phyloP scores from a whole-genome alignment of 805 yeast genomes.

The Saturnispora sanitii region DNA sequence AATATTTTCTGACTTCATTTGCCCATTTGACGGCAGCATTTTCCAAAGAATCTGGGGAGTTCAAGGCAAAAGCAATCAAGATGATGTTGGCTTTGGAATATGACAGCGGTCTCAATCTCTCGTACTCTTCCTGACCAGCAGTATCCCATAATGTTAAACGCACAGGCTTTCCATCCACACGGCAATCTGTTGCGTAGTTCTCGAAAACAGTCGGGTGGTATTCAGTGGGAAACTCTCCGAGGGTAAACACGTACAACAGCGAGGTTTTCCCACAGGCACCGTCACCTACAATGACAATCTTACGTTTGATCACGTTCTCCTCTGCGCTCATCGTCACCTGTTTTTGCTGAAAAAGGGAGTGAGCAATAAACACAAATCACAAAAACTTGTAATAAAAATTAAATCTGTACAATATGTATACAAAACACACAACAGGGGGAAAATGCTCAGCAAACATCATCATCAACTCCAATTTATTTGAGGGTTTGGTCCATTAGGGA shows the following conservation, averaged over 20 bases:
- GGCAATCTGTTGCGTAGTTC: slow-evolving; percentile 86
- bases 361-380: neutral
- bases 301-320: slow-evolving; percentile 44
- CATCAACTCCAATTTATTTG: neutral
- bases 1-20: slow-evolving; percentile 67
- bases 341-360: neutral
- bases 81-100: slow-evolving; percentile 83
- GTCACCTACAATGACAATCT: slow-evolving; percentile 86
- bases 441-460: neutral
- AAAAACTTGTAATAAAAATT: too few relatives aligned
- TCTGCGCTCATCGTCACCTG: slow-evolving; percentile 1
- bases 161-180: slow-evolving; percentile 89
- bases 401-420: neutral
- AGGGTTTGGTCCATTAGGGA: neutral
- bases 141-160: slow-evolving; percentile 90
- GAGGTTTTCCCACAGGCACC: slow-evolving; percentile 96
- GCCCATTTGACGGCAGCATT: slow-evolving; percentile 86
- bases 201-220: slow-evolving; percentile 93
- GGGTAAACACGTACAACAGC: slow-evolving; percentile 77
- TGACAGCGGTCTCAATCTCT: slow-evolving; percentile 77
- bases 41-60: slow-evolving; percentile 73
- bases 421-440: neutral
- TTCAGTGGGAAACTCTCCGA: slow-evolving; percentile 88
- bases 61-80: slow-evolving; percentile 76
- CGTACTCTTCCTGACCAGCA: slow-evolving; percentile 95